Percentiles rank a stretch among this genome's conserved stretches.
These are phyloP conservation scores for Tubosaeta sp. DNA, from an alignment of 768 basidiomycete species.

Conservation along the genomic window DNA sequence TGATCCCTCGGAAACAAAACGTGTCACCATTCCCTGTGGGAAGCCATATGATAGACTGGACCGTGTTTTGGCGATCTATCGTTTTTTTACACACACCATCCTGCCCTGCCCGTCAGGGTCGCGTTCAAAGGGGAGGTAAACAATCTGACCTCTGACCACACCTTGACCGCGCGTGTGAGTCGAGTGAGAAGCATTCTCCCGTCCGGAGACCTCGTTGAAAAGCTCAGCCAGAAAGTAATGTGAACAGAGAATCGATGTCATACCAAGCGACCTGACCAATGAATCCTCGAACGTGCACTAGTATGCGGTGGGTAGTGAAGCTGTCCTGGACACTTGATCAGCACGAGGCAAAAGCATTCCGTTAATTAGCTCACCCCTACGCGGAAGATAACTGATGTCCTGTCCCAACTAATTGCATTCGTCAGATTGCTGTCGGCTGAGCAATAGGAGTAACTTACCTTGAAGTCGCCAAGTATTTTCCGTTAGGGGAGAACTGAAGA, in stretches of 20 bases:
- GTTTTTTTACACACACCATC: constrained; percentile 49
- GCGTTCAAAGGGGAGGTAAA: neutral
- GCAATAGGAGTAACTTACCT: constrained; percentile 30
- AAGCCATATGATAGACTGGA: constrained; percentile 52
- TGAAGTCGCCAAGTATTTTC: constrained; percentile 50
- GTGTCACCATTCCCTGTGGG: constrained; percentile 43
- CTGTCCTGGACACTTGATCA: constrained; percentile 32
- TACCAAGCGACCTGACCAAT: constrained; percentile 54
- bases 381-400: constrained; percentile 47
- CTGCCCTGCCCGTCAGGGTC: constrained; percentile 24
- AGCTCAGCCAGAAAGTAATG: constrained; percentile 3
- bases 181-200: constrained; percentile 45
- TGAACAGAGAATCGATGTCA: neutral
- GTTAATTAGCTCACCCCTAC: constrained; percentile 38
- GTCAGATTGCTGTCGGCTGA: constrained; percentile 3
- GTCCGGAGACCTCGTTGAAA: constrained; percentile 41
- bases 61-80: constrained; percentile 42
- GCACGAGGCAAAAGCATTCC: constrained; percentile 9
- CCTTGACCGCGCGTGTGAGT: constrained; percentile 45
- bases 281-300: constrained; percentile 51
- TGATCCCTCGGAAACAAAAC: constrained; percentile 3
- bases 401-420: constrained; percentile 40
- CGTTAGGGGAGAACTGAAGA: constrained; percentile 53
- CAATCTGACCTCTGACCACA: constrained; percentile 45
- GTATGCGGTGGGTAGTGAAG: constrained; percentile 41